Evolutionary conservation across 2,329 filamentous ascomycete genomes (phyloP), one percentile per base, ranked within the genome.

Genomic region (Fusarium udum): DNA sequence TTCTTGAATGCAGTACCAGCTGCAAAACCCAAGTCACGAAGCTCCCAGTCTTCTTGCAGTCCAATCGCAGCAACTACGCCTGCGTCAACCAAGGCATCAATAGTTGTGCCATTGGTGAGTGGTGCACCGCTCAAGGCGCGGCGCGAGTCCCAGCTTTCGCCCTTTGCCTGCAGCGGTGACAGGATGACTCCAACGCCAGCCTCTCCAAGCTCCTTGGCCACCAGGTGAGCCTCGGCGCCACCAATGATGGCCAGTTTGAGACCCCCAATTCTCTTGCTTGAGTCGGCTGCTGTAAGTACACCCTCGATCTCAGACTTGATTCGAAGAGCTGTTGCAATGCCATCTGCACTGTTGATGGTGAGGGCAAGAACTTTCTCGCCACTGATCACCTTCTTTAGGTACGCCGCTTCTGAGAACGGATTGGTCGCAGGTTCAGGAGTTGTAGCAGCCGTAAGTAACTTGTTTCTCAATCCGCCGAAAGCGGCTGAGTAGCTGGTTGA

Each of bases 41-140:
- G 85, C 58, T 89, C 77, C 89, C 88, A 92, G 73, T 91, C 89
- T 77, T 92, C 89, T 46, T 87, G 84, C 9, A 91, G 84, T 1
- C 90, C 88, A 31, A 92, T 85, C 0, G 86, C 91, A 2, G 87
- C 84, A 7, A 82, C 77, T 1, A 92, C 90, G 4, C 90, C 90
- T 0, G 90, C 90, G 13, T 86, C 85, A 1, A 91, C 73, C 3
- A 93, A 84, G 18, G 77, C 79, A 69, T 92, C 89, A 9, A 91
- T 82, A 0, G 86, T 86, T 2, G 91, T 92, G 32, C 90, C 90
- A 74, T 92, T 91, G 2, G 90, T 91, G 1, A 92, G 83, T 3
- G 91, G 91, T 10, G 91, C 90, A 4, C 91, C 91, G 0, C 89
- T 87, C 16, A 92, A 82, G 0, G 89, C 86, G 4, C 90, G 87